Evolutionary conservation across 768 basidiomycete genomes (phyloP), one percentile per base, ranked within the genome.

Genomic region (Fomitopsis pulvina): DNA sequence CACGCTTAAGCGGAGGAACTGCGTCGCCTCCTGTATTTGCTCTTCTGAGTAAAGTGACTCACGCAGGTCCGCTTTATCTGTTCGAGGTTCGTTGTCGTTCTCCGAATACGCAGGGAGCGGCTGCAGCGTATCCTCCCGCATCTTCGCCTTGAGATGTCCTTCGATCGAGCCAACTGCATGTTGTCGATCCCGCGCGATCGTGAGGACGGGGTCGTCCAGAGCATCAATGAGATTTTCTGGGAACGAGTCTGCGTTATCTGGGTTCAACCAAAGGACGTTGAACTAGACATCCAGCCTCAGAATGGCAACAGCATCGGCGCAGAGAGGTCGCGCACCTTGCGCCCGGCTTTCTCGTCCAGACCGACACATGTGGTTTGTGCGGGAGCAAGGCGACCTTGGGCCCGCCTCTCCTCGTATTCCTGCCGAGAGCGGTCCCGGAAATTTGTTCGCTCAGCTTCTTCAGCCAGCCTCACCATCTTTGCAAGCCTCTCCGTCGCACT

Each of bases 261-360:
- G 82, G 60, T 91, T 79, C 47, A 93, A 71, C 81, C 85, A 89
- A 24, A 90, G 70, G 27, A 86, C 78, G 59, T 92, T 90, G 66
- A 91, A 90, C 91, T 93, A 58, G 5, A 11, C 9, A 10, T 38
- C 37, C 25, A 16, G 21, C 12, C 24, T 21, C 32, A 46, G 47
- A 39, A 16, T 20, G 25, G 48, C 25, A 11, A 6, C 22, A 21
- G 20, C 21, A 14, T 21, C 3, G 25, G 9, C 16, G 16, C 25
- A 16, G 37, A 16, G 34, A 44, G 53, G 58, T 45, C 29, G 67
- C 83, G 56, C 51, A 85, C 86, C 68, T 76, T 65, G 57, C 80
- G 80, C 39, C 81, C 86, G 10, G 75, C 73, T 60, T 79, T 76
- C 63, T 89, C 89, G 65, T 93, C 91, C 14, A 93, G 71, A 21